Conservation (phyloP, 192 early-diverging fungal species). For the Coemansia reversa region DNA sequence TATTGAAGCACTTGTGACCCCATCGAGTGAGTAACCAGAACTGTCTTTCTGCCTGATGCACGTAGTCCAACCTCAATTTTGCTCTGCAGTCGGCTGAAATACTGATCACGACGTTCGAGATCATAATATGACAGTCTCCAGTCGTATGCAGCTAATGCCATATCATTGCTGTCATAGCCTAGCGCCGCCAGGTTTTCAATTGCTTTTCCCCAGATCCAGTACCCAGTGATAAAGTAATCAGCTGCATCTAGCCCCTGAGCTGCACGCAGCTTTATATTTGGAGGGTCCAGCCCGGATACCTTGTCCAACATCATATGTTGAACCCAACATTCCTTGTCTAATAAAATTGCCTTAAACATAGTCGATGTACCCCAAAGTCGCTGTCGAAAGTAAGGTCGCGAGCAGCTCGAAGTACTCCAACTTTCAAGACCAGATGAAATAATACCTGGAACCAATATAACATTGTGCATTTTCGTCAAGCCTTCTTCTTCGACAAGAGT, state of each 20-base stretch:
- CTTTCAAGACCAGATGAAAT: constrained; percentile 86
- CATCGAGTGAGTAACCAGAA: constrained; percentile 58
- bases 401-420: constrained; percentile 79
- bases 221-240: constrained; percentile 87
- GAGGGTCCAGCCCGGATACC: constrained; percentile 81
- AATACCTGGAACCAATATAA: constrained; percentile 85
- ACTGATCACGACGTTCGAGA: constrained; percentile 78
- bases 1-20: constrained; percentile 70
- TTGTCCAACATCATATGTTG: constrained; percentile 80
- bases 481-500: constrained; percentile 31
- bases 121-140: constrained; percentile 81
- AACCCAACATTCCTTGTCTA: constrained; percentile 88
- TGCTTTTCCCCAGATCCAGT: constrained; percentile 86
- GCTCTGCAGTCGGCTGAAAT: constrained; percentile 74
- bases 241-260: constrained; percentile 86
- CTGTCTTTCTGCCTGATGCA: constrained; percentile 56
- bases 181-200: constrained; percentile 80
- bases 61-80: constrained; percentile 64
- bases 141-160: constrained; percentile 86
- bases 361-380: constrained; percentile 83
- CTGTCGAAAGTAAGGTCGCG: constrained; percentile 80
- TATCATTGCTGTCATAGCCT: constrained; percentile 86
- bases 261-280: constrained; percentile 76
- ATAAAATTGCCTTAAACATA: constrained; percentile 78
- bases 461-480: constrained; percentile 53